Evolutionary conservation across 768 basidiomycete species (phyloP).

Genomic region (Sistotremastrum suecicum): DNA sequence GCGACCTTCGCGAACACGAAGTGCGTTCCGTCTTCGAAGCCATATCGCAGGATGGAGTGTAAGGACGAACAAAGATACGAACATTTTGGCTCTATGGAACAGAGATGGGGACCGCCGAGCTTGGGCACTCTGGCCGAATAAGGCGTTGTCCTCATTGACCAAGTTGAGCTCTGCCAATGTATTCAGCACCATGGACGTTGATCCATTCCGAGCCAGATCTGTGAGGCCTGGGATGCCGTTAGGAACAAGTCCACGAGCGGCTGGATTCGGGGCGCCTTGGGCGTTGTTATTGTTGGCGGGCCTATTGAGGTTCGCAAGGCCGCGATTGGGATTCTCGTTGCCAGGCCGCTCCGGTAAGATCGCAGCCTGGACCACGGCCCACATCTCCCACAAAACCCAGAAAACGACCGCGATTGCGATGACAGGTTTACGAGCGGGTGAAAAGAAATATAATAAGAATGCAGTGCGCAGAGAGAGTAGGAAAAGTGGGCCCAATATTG

Average conservation of each 20-base stretch:
- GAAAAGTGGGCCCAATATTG: conserved; percentile 49
- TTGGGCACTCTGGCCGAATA: conserved; percentile 9
- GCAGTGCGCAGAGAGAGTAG: conserved; percentile 56
- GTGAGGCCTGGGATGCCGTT: conserved; percentile 5
- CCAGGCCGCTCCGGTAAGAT: conserved; percentile 14
- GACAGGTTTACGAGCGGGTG: conserved; percentile 57
- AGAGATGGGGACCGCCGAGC: conserved; percentile 25
- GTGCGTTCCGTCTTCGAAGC: conserved; percentile 45
- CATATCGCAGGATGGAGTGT: conserved; percentile 65
- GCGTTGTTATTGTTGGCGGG: conserved; percentile 10
- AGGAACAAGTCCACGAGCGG: conserved; percentile 6
- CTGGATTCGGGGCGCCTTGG: conserved; percentile 14
- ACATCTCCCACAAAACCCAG: conserved; percentile 67
- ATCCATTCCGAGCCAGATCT: conserved; percentile 6
- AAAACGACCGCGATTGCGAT: conserved; percentile 49
- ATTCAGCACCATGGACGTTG: conserved; percentile 27
- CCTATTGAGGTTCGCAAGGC: conserved; percentile 11
- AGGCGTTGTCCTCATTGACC: conserved; percentile 32
- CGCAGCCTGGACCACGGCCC: conserved; percentile 46
- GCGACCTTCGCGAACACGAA: conserved; percentile 50
- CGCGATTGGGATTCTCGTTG: conserved; percentile 22
- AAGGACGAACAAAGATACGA: conserved; percentile 39
- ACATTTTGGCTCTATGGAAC: conserved; percentile 35
- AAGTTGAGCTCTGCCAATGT: conserved; percentile 44
- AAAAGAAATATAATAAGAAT: conserved; percentile 63